phyloP scores from a whole-genome alignment of 108 stramenopile species.

The Discostella stelligeroides region DNA sequence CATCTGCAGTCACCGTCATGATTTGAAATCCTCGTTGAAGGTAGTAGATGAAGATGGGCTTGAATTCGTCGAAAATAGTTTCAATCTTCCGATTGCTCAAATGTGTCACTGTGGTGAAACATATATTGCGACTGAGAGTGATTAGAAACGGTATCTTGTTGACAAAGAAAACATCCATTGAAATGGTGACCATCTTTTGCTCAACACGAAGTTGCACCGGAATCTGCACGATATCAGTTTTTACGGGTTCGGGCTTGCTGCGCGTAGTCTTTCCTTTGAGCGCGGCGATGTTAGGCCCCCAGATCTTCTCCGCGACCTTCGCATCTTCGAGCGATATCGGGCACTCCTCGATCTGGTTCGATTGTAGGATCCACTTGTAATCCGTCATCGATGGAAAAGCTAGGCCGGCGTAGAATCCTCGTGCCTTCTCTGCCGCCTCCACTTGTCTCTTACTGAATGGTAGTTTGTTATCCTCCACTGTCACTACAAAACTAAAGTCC shows the following conservation, averaged over 20 bases:
- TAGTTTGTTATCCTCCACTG: too few species aligned
- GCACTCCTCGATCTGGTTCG: conserved; percentile 39
- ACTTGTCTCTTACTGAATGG: too few species aligned
- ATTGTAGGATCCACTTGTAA: conserved; percentile 20
- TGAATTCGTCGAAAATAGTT: neutral
- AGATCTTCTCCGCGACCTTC: conserved; percentile 34
- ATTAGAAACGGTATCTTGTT: too few species aligned
- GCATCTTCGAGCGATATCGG: conserved; percentile 45
- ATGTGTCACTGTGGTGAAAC: too few species aligned
- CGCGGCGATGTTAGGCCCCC: conserved; percentile 32
- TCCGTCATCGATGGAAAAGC: conserved; percentile 30
- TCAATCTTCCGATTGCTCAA: neutral
- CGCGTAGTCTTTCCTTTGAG: conserved; percentile 34
- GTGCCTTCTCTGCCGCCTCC: too few species aligned
- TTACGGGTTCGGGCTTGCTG: too few species aligned
- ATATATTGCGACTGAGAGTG: too few species aligned
- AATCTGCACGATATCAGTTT: too few species aligned
- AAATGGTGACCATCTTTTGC: too few species aligned
- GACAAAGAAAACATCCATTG: too few species aligned
- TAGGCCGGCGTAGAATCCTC: conserved; percentile 25
- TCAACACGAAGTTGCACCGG: too few species aligned
- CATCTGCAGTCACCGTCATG: neutral
- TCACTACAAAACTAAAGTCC: neutral
- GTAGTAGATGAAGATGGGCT: neutral
- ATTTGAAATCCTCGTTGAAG: neutral